phyloP scores from a whole-genome alignment of 2,329 filamentous ascomycete genomes.

The Botrytis fabae region DNA sequence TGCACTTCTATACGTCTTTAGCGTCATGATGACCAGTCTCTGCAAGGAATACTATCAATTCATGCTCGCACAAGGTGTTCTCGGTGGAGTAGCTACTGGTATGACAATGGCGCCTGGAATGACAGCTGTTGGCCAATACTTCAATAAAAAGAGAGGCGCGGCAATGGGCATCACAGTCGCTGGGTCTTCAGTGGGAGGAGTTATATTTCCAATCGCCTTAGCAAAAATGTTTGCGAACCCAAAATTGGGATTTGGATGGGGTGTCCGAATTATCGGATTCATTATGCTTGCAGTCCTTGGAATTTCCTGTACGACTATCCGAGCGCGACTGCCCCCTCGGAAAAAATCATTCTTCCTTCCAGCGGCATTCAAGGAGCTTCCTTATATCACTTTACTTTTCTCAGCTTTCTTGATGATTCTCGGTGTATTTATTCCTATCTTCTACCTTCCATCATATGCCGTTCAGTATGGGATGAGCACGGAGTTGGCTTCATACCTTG shows the following conservation, averaged over 20 bases:
- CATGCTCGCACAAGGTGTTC: constrained; percentile 41
- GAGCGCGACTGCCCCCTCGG: constrained; percentile 14
- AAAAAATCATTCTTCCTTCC: constrained; percentile 21
- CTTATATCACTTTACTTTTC: constrained; percentile 6
- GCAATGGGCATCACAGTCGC: constrained; percentile 49
- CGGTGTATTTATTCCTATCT: constrained; percentile 54
- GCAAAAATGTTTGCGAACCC: constrained; percentile 28
- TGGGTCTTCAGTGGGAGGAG: constrained; percentile 22
- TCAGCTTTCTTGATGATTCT: constrained; percentile 43
- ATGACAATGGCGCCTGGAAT: constrained; percentile 45
- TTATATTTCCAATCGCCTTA: constrained; percentile 20
- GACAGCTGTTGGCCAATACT: constrained; percentile 48
- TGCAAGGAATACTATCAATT: constrained; percentile 42
- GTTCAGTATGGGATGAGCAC: constrained; percentile 48
- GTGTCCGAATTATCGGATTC: constrained; percentile 35
- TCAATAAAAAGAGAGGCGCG: constrained; percentile 49
- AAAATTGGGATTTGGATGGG: constrained; percentile 38
- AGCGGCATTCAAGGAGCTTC: constrained; percentile 18
- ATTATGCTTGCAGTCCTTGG: constrained; percentile 45
- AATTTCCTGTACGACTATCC: constrained; percentile 5
- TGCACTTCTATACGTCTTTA: constrained; percentile 30
- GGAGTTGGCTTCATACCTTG: constrained; percentile 50
- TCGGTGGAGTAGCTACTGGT: constrained; percentile 36
- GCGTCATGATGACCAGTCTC: constrained; percentile 43
- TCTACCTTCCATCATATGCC: constrained; percentile 47